Percentiles rank a stretch among this genome's conserved stretches.
phyloP scores from a whole-genome alignment of 2,329 filamentous ascomycete species.

The Microcyclospora pomicola region DNA sequence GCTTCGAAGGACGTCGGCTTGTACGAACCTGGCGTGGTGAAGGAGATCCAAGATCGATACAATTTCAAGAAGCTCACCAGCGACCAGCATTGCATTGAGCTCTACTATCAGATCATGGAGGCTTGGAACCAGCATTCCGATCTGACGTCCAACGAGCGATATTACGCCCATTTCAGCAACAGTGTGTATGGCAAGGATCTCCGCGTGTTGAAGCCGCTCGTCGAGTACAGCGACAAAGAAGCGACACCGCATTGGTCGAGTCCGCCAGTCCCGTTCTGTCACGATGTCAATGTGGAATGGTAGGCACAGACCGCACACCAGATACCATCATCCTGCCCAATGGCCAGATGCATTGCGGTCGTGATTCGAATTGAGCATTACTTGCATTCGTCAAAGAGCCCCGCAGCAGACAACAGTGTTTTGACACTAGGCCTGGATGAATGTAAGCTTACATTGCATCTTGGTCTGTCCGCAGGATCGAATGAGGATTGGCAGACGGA shows the following conservation, averaged over 20 bases:
- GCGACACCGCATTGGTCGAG: not conserved
- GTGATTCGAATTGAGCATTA: too few species aligned
- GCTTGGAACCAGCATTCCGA: slow-evolving; percentile 14
- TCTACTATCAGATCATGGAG: slow-evolving; percentile 13
- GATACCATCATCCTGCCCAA: too few species aligned
- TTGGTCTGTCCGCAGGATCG: too few species aligned
- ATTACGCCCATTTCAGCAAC: slow-evolving; percentile 4
- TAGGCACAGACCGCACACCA: too few species aligned
- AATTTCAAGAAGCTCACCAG: slow-evolving; percentile 11
- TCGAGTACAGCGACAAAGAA: slow-evolving; percentile 5
- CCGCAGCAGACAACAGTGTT: too few species aligned
- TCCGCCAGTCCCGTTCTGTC: not conserved
- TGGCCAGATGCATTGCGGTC: too few species aligned
- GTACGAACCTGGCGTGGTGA: slow-evolving; percentile 14
- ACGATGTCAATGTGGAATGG: too few species aligned
- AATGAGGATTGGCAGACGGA: too few species aligned
- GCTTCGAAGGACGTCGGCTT: slow-evolving; percentile 21
- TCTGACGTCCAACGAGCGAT: slow-evolving; percentile 8
- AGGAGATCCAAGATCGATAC: slow-evolving; percentile 13
- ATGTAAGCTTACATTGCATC: too few species aligned
- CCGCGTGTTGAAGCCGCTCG: slow-evolving; percentile 13
- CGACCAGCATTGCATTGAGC: slow-evolving; percentile 13
- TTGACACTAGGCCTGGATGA: too few species aligned
- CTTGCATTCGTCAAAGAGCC: too few species aligned
- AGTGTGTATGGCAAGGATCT: slow-evolving; percentile 9